phyloP scores from a whole-genome alignment of 768 basidiomycete genomes.

The Tephrocybe sp. region DNA sequence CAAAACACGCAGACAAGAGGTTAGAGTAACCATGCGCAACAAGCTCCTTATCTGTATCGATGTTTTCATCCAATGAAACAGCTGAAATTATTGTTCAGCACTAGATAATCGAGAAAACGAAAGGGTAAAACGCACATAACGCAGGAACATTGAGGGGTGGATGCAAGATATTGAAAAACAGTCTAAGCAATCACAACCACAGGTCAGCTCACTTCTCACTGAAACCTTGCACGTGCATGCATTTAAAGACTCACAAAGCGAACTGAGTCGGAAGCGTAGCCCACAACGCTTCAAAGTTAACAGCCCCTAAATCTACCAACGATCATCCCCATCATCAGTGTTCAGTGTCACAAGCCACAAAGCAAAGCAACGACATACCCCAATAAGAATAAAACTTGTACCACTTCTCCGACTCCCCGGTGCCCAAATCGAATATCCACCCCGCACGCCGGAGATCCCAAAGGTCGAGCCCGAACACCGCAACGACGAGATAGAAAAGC shows the following conservation, averaged over 20 bases:
- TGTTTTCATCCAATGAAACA: constrained; percentile 83
- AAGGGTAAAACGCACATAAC: constrained; percentile 48
- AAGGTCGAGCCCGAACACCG: constrained; percentile 60
- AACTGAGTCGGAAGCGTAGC: constrained; percentile 91
- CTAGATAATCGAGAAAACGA: neutral
- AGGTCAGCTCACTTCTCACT: neutral
- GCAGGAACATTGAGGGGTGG: constrained; percentile 90
- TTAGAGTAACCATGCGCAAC: constrained; percentile 93
- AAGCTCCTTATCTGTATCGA: constrained; percentile 91
- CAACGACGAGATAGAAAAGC: constrained; percentile 80
- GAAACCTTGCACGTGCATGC: too few species aligned
- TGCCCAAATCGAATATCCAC: constrained; percentile 83
- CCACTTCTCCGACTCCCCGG: constrained; percentile 50
- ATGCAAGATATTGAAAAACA: constrained; percentile 85
- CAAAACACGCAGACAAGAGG: constrained; percentile 72
- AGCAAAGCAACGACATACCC: constrained; percentile 59
- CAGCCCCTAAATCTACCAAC: constrained; percentile 54
- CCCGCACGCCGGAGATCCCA: constrained; percentile 56
- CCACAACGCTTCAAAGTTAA: constrained; percentile 68
- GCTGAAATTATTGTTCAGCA: constrained; percentile 37
- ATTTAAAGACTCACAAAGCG: constrained; percentile 74
- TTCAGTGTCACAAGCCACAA: neutral
- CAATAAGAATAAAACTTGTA: constrained; percentile 83
- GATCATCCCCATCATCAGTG: neutral
- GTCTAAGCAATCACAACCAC: constrained; percentile 28